Base-by-base conservation (phyloP, 2,329 filamentous ascomycete species). In the Pseudocercospora cruenta region DNA sequence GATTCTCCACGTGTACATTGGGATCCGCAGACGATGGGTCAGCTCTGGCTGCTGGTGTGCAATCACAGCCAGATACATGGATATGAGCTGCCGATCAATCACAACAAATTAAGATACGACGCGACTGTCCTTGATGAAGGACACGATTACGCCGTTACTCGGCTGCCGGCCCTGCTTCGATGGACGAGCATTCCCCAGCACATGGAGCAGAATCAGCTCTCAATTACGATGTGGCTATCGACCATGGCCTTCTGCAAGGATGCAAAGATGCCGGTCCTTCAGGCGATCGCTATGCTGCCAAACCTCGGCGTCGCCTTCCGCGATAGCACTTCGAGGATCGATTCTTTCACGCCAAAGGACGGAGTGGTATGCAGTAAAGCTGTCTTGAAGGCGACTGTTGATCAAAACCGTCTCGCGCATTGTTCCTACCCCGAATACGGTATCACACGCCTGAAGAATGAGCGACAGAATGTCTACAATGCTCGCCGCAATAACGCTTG, bases 161-260 rank as follows among this genome's bases (percentile, higher is more conserved):
- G 43, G n/a, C 53, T 71, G 6, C 66, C 68, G 19, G 59, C 63
- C 31, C 36, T 69, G 10, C 57, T 66, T 54, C 55, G 57, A 14
- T 69, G 62, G 64, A 43, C 67, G 12, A 63, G 51, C n/a, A 26
- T 39, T 31, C 12, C 55, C n/a, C 19, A 31, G 14, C 28, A 64
- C 4, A 21, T 26, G 14, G 58, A 45, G 24, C 43, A 5, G 19
- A 22, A 59, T 22, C 69, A 58, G n/a, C 72, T 68, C 54, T 51
- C 53, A 3, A 33, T 73, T 12, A 65, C 67, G 39, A 67, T 71
- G 10, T 75, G 73, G 74, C 62, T 75, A 3, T 80, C 78, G 0
- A 69, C 79, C 0, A 71, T 87, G n/a, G 77, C 81, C 0, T 87
- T 82, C 65, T 71, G 76, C 0, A 26, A 72, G 0, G 68, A 76